phyloP scores from a whole-genome alignment of 73 alveolate genomes.

The Tetrahymena borealis region DNA sequence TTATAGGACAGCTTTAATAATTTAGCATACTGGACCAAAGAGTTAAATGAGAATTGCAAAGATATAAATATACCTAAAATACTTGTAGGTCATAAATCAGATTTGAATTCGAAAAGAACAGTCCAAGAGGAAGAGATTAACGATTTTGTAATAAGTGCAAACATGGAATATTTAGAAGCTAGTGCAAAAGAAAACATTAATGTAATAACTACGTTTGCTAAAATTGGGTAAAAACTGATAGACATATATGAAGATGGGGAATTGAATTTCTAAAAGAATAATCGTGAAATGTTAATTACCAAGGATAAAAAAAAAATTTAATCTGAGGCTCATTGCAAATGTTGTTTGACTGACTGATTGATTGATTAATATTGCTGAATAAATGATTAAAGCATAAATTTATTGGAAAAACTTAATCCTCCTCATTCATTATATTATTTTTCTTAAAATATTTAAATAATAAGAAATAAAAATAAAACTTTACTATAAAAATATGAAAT shows the following conservation, averaged over 20 bases:
- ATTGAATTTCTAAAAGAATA: neutral
- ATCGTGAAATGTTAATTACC: neutral
- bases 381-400: too few relatives aligned
- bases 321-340: neutral
- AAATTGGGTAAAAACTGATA: neutral
- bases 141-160: neutral
- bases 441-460: too few relatives aligned
- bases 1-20: neutral
- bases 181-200: neutral
- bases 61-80: neutral
- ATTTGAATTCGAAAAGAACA: neutral
- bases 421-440: too few relatives aligned
- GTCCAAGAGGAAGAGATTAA: neutral
- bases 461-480: too few relatives aligned
- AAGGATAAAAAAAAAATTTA: neutral
- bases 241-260: neutral
- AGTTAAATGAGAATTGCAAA: neutral
- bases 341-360: neutral
- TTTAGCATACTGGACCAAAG: neutral
- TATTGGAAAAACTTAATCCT: too few relatives aligned
- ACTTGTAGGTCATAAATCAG: neutral
- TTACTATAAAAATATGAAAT: too few relatives aligned
- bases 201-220: neutral
- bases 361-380: neutral
- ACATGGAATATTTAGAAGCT: neutral